Evolutionary conservation across 192 early-diverging fungal species (phyloP).

Genomic region (Dissophora ornata): DNA sequence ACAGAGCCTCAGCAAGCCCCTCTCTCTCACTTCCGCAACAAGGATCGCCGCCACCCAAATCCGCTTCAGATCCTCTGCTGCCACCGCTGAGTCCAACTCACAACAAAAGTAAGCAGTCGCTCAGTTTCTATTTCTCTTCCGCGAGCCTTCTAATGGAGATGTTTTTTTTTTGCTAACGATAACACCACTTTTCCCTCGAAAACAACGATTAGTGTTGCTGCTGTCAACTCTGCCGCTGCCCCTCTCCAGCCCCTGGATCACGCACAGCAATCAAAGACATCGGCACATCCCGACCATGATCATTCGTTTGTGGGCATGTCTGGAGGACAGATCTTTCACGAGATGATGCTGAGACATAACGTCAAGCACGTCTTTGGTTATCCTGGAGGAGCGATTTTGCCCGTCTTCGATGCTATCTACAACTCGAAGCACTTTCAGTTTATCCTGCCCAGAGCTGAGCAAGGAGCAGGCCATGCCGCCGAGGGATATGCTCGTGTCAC

Average conservation of each 20-base stretch:
- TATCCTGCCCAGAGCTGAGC: constrained; percentile 96
- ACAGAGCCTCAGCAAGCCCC: constrained; percentile 8
- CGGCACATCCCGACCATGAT: constrained; percentile 66
- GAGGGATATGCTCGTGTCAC: constrained; percentile 96
- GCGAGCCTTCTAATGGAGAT: too few species aligned
- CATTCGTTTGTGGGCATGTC: constrained; percentile 94
- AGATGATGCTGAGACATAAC: constrained; percentile 96
- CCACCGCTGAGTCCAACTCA: constrained; percentile 19
- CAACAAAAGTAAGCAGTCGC: constrained; percentile 19
- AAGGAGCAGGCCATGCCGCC: constrained; percentile 99
- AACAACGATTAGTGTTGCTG: constrained; percentile 8
- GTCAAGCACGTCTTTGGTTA: constrained; percentile 98
- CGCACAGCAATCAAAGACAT: constrained; percentile 6
- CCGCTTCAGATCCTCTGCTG: constrained; percentile 49
- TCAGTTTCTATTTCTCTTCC: not conserved
- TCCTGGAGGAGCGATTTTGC: constrained; percentile 98
- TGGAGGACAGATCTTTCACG: constrained; percentile 98
- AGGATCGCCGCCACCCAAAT: constrained; percentile 37
- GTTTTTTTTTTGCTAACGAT: not conserved
- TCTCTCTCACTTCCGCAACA: constrained; percentile 22
- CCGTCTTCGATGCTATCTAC: constrained; percentile 98
- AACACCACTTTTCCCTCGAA: too few species aligned
- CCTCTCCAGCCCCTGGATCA: constrained; percentile 35
- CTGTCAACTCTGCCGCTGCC: constrained; percentile 16
- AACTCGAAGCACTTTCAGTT: constrained; percentile 96